Evolutionary conservation across 305 asterid species (phyloP), one percentile per base, ranked within the genome.

Genomic region (Fraxinus baroniana): DNA sequence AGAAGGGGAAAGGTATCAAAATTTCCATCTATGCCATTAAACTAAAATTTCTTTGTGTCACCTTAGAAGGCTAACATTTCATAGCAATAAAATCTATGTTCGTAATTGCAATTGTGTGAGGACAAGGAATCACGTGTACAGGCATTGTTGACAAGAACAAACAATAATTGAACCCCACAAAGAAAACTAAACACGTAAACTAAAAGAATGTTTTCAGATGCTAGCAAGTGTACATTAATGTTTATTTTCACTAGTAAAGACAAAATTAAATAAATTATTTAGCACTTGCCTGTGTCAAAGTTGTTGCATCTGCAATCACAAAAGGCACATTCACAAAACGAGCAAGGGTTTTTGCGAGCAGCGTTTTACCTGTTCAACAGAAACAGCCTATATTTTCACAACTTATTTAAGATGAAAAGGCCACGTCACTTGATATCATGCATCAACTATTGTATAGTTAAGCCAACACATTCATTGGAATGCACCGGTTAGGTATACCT

Each of bases 271-370:
- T 55, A 18, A 18, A 66, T 52, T 20, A 76, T 52, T 4, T 81
- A 74, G 82, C 79, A 86, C 88, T 84, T 85, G 90, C 98, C 97
- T 95, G 98, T 66, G 98, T 95, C 85, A 95, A 86, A 78, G 97
- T 89, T 80, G 99, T 95, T 80, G 99, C 98, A 89, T 95, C 99
- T 2, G 98, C 97, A 64, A 95, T 94, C 78, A 95, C 99, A 87
- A 95, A 92, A 41, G 99, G 99, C 57, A 95, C 99, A 91, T 95
- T 95, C 84, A 95, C 99, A 85, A 95, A 89, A 80, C 98, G 98
- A 78, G 99, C 99, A 82, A 95, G 97, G 46, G 97, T 93, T 90
- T 95, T 95, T 41, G 99, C 99, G 80, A 95, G 99, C 37, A 94
- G 91, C 12, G 99, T 95, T 86, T 95, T 95, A 77, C 99, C 99